These are phyloP conservation scores for Haplosporangium sp. DNA, from an alignment of 371 early-diverging fungal genomes.

Conservation along the genomic window DNA sequence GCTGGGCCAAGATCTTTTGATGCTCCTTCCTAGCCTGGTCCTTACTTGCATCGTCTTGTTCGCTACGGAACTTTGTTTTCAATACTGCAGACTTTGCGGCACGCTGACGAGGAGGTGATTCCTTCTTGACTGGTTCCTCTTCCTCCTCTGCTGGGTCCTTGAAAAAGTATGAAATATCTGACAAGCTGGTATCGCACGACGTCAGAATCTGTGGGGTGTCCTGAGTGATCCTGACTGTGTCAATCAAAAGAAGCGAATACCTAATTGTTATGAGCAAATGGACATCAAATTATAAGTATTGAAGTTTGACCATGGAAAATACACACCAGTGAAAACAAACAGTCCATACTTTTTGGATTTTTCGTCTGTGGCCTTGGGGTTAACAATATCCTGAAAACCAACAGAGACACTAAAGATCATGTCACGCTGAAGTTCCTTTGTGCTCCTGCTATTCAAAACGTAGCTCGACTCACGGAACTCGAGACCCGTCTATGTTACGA, in stretches of 20 bases:
- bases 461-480: slow-evolving; percentile 92
- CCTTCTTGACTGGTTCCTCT: slow-evolving; percentile 40
- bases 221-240: slow-evolving; percentile 82
- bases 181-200: slow-evolving; percentile 75
- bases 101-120: slow-evolving; percentile 41
- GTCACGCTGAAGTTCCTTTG: slow-evolving; percentile 74
- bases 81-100: slow-evolving; percentile 80
- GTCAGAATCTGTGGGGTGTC: slow-evolving; percentile 77
- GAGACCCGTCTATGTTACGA: slow-evolving; percentile 78
- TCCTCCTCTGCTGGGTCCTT: slow-evolving; percentile 60
- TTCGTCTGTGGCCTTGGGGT: slow-evolving; percentile 75
- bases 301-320: not conserved
- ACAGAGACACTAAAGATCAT: slow-evolving; percentile 90
- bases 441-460: slow-evolving; percentile 78
- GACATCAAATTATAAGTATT: slow-evolving; percentile 3
- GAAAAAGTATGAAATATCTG: slow-evolving; percentile 84
- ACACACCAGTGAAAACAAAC: not conserved
- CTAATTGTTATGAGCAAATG: slow-evolving; percentile 29
- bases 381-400: slow-evolving; percentile 89
- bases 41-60: slow-evolving; percentile 81
- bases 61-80: slow-evolving; percentile 88
- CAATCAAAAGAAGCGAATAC: slow-evolving; percentile 87
- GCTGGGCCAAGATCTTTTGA: slow-evolving; percentile 86
- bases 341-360: slow-evolving; percentile 65
- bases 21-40: slow-evolving; percentile 87